Conservation (phyloP, 768 basidiomycete genomes). For the Filobasidium floriforme region DNA sequence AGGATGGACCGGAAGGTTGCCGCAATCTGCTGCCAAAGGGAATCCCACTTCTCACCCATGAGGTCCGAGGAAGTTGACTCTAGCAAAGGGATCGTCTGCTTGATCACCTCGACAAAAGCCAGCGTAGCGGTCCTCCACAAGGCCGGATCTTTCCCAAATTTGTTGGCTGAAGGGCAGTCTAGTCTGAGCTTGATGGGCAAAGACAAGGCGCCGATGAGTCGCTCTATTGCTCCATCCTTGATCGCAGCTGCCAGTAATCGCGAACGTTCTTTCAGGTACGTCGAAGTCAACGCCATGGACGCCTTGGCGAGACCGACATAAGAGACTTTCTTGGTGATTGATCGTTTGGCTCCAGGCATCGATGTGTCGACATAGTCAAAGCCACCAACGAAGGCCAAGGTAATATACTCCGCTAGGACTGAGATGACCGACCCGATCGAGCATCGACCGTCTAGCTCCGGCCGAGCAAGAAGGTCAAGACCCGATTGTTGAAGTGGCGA, state of each 20-base stretch:
- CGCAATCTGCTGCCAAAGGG: slow-evolving; percentile 66
- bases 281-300: slow-evolving; percentile 72
- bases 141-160: slow-evolving; percentile 75
- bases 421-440: slow-evolving; percentile 55
- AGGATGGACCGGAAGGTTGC: slow-evolving; percentile 32
- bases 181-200: slow-evolving; percentile 92
- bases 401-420: slow-evolving; percentile 76
- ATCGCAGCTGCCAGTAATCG: slow-evolving; percentile 59
- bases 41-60: slow-evolving; percentile 56
- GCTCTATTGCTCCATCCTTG: slow-evolving; percentile 74
- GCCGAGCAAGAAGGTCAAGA: slow-evolving; percentile 51
- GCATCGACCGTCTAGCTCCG: neutral
- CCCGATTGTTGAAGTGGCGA: slow-evolving; percentile 57
- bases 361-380: slow-evolving; percentile 17
- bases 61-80: neutral
- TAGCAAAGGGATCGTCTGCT: neutral
- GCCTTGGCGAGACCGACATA: slow-evolving; percentile 86
- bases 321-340: slow-evolving; percentile 62
- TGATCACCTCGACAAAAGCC: slow-evolving; percentile 2
- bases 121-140: slow-evolving; percentile 69
- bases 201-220: slow-evolving; percentile 72
- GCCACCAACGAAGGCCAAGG: slow-evolving; percentile 70
- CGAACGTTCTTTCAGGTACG: slow-evolving; percentile 55
- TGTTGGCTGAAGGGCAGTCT: slow-evolving; percentile 82
- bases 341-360: slow-evolving; percentile 34